These are phyloP conservation scores for Phlegmacium glaucopus DNA, from an alignment of 768 basidiomycete species.

Conservation along the genomic window DNA sequence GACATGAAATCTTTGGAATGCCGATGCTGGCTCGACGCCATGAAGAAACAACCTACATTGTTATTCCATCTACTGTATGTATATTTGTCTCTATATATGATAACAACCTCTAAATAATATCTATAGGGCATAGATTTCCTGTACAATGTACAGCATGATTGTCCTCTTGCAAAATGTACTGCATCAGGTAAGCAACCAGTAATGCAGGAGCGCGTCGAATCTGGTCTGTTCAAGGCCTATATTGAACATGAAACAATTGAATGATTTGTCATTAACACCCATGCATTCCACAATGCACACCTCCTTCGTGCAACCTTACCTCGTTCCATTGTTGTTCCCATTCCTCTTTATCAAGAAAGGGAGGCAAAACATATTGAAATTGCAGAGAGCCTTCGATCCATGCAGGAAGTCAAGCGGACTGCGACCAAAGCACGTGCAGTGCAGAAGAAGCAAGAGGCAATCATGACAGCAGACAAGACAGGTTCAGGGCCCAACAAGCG, in stretches of 20 bases:
- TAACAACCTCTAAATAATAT: background rate
- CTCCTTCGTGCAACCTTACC: slow-evolving; percentile 7
- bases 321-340: slow-evolving; percentile 10
- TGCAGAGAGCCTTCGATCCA: background rate
- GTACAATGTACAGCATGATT: slow-evolving; percentile 23
- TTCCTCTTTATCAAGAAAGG: slow-evolving; percentile 1
- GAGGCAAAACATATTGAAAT: slow-evolving; percentile 6
- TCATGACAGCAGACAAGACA: background rate
- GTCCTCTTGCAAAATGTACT: slow-evolving; percentile 13
- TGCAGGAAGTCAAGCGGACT: background rate
- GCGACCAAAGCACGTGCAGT: background rate
- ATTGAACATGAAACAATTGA: slow-evolving; percentile 12
- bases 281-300: slow-evolving; percentile 18
- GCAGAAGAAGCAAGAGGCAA: background rate
- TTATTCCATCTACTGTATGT: background rate
- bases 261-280: slow-evolving; percentile 14
- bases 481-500: slow-evolving; percentile 5
- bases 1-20: background rate
- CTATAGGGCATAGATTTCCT: slow-evolving; percentile 2
- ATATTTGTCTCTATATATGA: background rate
- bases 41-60: background rate
- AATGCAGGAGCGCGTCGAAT: slow-evolving; percentile 10
- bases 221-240: slow-evolving; percentile 2
- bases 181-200: slow-evolving; percentile 10
- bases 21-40: background rate